Percentiles rank a stretch among this genome's conserved stretches.
phyloP scores from a whole-genome alignment of 2,329 filamentous ascomycete species.

The Ascochyta rabiei region DNA sequence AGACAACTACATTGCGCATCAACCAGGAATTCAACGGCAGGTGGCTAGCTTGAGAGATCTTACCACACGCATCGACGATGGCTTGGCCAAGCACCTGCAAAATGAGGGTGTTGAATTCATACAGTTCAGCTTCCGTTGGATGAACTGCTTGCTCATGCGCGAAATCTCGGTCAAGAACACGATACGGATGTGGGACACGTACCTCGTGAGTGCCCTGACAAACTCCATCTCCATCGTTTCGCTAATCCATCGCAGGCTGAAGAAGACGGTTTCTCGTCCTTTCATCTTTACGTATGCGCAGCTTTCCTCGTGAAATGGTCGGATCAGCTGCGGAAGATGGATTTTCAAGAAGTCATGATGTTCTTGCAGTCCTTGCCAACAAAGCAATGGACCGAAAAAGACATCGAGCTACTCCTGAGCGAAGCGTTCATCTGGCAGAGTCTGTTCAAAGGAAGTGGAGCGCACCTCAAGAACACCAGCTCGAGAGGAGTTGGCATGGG shows the following conservation, averaged over 20 bases:
- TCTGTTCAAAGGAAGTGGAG: conserved; percentile 90
- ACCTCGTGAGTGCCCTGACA: conserved; percentile 70
- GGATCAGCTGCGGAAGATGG: conserved; percentile 92
- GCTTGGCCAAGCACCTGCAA: conserved; percentile 86
- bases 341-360: conserved; percentile 99
- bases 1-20: conserved; percentile 97
- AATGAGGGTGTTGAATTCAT: conserved; percentile 95
- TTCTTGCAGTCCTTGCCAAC: conserved; percentile 95
- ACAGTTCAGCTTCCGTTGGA: conserved; percentile 99
- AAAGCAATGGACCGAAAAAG: conserved; percentile 94
- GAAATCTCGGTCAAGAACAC: conserved; percentile 97
- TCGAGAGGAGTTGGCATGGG: conserved; percentile 49
- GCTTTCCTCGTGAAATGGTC: conserved; percentile 99
- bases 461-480: conserved; percentile 68
- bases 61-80: conserved; percentile 84
- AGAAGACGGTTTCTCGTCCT: conserved; percentile 97
- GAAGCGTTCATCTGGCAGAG: conserved; percentile 99
- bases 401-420: conserved; percentile 92
- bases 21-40: conserved; percentile 94
- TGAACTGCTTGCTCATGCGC: conserved; percentile 98
- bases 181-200: conserved; percentile 99
- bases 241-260: conserved; percentile 70
- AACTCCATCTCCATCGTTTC: background rate
- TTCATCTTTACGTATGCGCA: conserved; percentile 97
- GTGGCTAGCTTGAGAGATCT: conserved; percentile 88